Evolutionary conservation across 1,284 basidiomycete species (phyloP).

Genomic region (Bondarzewia mesenterica): DNA sequence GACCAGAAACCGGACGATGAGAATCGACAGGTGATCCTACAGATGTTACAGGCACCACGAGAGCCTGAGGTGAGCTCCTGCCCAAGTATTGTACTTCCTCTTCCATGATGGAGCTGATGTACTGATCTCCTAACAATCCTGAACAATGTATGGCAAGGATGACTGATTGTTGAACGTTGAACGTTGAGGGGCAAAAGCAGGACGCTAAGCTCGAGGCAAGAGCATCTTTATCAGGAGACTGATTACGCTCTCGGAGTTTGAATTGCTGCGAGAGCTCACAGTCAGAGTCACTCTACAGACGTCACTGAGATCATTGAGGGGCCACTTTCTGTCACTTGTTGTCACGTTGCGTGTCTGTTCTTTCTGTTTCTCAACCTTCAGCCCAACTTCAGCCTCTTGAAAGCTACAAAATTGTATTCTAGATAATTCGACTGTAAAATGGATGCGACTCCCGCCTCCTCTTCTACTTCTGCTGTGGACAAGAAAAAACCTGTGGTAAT

Average conservation of each 20-base stretch:
- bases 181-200: neutral
- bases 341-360: neutral
- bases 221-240: slow-evolving; percentile 7
- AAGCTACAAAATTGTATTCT: neutral
- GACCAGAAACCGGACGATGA: slow-evolving; percentile 11
- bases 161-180: neutral
- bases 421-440: slow-evolving; percentile 1
- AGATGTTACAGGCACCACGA: neutral
- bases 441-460: slow-evolving; percentile 6
- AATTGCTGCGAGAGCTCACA: too few relatives aligned
- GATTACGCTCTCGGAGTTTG: slow-evolving; percentile 11
- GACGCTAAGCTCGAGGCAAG: neutral
- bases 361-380: neutral
- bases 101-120: slow-evolving; percentile 10
- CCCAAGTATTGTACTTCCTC: slow-evolving; percentile 25
- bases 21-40: neutral
- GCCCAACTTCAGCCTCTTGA: too few relatives aligned
- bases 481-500: slow-evolving; percentile 69
- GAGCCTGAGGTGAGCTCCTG: slow-evolving; percentile 8
- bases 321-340: neutral
- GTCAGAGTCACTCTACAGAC: neutral
- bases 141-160: neutral
- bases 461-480: slow-evolving; percentile 1
- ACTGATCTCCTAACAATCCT: neutral
- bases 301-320: neutral